Percentiles rank a stretch among this genome's conserved stretches.
Evolutionary conservation across 2,329 filamentous ascomycete genomes (phyloP).

Genomic region (Bipolaris bicolor): DNA sequence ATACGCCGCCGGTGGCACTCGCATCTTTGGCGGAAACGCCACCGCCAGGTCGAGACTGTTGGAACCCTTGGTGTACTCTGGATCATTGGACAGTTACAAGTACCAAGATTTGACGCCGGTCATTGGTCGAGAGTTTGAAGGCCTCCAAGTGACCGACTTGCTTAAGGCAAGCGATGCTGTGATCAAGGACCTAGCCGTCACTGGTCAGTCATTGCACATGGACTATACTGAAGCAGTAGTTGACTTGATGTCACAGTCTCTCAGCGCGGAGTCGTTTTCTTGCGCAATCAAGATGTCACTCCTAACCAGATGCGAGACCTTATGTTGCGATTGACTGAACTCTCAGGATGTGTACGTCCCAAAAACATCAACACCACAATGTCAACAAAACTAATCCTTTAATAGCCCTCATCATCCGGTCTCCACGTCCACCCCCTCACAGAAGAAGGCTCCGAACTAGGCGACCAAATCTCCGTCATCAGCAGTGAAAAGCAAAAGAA

Average conservation of each 20-base stretch:
- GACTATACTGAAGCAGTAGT: not conserved
- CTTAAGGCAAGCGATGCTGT: conserved; percentile 46
- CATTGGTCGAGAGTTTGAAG: conserved; percentile 58
- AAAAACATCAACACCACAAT: not conserved
- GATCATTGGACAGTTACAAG: conserved; percentile 32
- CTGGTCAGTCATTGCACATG: conserved; percentile 53
- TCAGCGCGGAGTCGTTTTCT: conserved; percentile 72
- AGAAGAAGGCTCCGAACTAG: conserved; percentile 51
- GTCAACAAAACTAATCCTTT: conserved; percentile 6
- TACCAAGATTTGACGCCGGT: conserved; percentile 56
- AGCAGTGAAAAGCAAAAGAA: conserved; percentile 45
- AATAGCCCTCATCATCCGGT: conserved; percentile 33
- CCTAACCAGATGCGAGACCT: conserved; percentile 69
- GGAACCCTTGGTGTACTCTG: conserved; percentile 32
- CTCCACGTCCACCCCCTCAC: conserved; percentile 51
- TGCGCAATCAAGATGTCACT: conserved; percentile 64
- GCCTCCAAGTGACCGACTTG: conserved; percentile 39
- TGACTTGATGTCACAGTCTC: conserved; percentile 58
- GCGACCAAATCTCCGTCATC: conserved; percentile 50
- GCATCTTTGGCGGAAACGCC: conserved; percentile 30
- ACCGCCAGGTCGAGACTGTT: conserved; percentile 29
- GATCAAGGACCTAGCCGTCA: conserved; percentile 58
- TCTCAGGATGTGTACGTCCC: conserved; percentile 60
- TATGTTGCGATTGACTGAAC: conserved; percentile 63
- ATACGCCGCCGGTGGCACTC: conserved; percentile 4